Conservation (phyloP, 2,329 filamentous ascomycete species). For the Trichoderma sp. region DNA sequence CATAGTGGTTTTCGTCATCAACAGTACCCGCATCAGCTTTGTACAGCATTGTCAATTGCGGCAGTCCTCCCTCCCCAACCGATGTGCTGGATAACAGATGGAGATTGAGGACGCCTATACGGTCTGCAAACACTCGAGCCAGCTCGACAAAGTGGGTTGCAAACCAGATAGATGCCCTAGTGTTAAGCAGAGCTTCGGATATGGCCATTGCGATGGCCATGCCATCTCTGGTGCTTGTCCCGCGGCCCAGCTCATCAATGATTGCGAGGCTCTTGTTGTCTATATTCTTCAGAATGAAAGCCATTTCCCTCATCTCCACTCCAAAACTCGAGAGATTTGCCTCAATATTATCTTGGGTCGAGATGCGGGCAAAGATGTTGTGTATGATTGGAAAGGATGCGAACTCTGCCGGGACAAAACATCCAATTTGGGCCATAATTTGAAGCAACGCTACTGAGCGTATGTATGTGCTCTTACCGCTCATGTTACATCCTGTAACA, state of each 20-base stretch:
- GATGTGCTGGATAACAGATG: conserved; percentile 74
- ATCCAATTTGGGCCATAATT: conserved; percentile 92
- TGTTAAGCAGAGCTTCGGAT: conserved; percentile 82
- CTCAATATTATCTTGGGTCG: conserved; percentile 84
- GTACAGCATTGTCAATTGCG: conserved; percentile 84
- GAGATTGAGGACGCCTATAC: conserved; percentile 77
- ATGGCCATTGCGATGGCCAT: conserved; percentile 88
- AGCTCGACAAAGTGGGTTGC: conserved; percentile 90
- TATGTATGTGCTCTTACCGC: conserved; percentile 95
- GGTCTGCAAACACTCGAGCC: conserved; percentile 70
- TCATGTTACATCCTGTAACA: conserved; percentile 97
- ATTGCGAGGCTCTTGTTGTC: conserved; percentile 75
- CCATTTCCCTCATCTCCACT: conserved; percentile 93
- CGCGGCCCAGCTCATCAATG: conserved; percentile 88
- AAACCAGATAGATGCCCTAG: conserved; percentile 82
- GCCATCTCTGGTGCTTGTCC: conserved; percentile 86
- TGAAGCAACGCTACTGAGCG: conserved; percentile 78
- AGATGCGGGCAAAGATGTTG: conserved; percentile 84
- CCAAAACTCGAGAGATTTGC: conserved; percentile 93
- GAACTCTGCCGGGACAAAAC: conserved; percentile 84
- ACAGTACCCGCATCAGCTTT: conserved; percentile 73
- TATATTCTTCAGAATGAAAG: conserved; percentile 85
- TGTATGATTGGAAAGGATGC: conserved; percentile 78
- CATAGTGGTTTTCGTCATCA: conserved; percentile 70
- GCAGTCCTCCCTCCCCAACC: conserved; percentile 47